Evolutionary conservation across 2,329 filamentous ascomycete genomes (phyloP).

Genomic region (Pseudogymnoascus destructans): DNA sequence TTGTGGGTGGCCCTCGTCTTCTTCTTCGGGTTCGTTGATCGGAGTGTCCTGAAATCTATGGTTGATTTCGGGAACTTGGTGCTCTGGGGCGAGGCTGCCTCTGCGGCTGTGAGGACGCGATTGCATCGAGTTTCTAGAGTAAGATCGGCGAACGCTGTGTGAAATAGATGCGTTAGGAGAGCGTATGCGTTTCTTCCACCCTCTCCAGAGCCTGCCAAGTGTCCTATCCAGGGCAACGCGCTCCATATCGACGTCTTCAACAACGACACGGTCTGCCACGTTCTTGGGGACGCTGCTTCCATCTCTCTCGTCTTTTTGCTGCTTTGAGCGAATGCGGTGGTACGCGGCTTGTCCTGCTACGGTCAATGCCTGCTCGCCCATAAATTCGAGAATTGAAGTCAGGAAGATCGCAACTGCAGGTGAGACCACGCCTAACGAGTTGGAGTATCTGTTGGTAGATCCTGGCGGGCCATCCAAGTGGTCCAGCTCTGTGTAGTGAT

Average conservation of each 20-base stretch:
- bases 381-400: slow-evolving; percentile 84
- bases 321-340: slow-evolving; percentile 46
- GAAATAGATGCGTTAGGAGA: slow-evolving; percentile 37
- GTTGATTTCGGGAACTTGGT: slow-evolving; percentile 27
- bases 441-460: slow-evolving; percentile 42
- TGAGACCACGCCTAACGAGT: slow-evolving; percentile 53
- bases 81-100: slow-evolving; percentile 30
- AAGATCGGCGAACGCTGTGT: slow-evolving; percentile 30
- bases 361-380: slow-evolving; percentile 84
- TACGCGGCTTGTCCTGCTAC: slow-evolving; percentile 76
- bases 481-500: slow-evolving; percentile 72
- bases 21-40: background rate
- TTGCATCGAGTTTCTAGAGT: slow-evolving; percentile 35
- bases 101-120: slow-evolving; percentile 23
- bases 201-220: slow-evolving; percentile 79
- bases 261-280: slow-evolving; percentile 54
- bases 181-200: slow-evolving; percentile 81
- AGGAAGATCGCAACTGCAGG: slow-evolving; percentile 91
- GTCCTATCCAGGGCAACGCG: slow-evolving; percentile 82
- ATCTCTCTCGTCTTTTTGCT: slow-evolving; percentile 46
- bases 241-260: slow-evolving; percentile 87
- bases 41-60: slow-evolving; percentile 26
- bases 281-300: slow-evolving; percentile 33
- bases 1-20: slow-evolving; percentile 12
- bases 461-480: slow-evolving; percentile 46